Evolutionary conservation across 208 protist species (phyloP).

Genomic region (Lotmaria passim): DNA sequence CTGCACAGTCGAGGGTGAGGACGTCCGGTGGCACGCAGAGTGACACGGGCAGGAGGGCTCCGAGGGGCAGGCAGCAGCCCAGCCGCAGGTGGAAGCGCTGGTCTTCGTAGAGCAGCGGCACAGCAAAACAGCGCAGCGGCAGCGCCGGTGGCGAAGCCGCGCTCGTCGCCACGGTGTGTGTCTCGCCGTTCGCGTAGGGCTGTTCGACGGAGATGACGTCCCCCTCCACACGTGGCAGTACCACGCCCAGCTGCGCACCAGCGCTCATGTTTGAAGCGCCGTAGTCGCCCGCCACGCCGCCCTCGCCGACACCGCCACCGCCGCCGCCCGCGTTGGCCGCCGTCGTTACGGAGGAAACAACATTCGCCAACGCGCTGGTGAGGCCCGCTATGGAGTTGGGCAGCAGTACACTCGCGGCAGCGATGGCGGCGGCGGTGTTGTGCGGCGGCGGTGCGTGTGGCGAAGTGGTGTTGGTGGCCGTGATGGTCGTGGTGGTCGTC

Average conservation of each 20-base stretch:
- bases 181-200: constrained; percentile 17
- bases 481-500: too few relatives aligned
- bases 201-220: constrained; percentile 67
- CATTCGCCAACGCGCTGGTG: constrained; percentile 13
- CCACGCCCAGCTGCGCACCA: constrained; percentile 49
- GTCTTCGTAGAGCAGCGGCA: constrained; percentile 80
- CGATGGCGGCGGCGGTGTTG: constrained; percentile 7
- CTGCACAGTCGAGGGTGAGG: constrained; percentile 60
- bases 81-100: constrained; percentile 62
- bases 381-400: constrained; percentile 16
- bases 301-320: not conserved
- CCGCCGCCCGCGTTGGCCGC: not conserved
- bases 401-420: constrained; percentile 12
- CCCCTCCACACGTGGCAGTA: constrained; percentile 67
- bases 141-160: not conserved
- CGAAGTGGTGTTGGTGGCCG: too few relatives aligned
- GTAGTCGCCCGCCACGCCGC: not conserved
- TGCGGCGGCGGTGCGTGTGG: not conserved
- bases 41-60: constrained; percentile 45
- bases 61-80: constrained; percentile 60
- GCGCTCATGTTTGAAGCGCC: not conserved
- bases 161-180: not conserved
- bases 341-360: constrained; percentile 22
- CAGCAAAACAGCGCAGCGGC: constrained; percentile 64
- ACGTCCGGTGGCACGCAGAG: constrained; percentile 69